Evolutionary conservation across 1,284 basidiomycete species (phyloP).

Genomic region (Pseudozyma tsukubaensis): DNA sequence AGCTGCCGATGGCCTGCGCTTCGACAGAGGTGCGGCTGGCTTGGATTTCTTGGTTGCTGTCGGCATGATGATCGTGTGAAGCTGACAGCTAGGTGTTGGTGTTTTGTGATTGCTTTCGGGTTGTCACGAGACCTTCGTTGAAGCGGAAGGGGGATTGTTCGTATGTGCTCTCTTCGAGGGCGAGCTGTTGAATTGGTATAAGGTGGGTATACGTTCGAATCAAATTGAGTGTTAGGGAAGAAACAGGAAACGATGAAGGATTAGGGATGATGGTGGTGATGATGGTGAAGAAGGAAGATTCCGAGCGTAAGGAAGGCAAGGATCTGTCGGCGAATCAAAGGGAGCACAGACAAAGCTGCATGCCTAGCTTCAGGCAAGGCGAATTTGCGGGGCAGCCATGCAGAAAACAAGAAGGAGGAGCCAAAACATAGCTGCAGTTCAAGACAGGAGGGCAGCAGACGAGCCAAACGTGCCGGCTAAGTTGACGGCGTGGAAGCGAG

Average conservation of each 20-base stretch:
- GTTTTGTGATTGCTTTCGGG: neutral
- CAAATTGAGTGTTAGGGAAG: neutral
- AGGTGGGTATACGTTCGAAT: neutral
- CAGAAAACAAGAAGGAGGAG: neutral
- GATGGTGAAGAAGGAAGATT: constrained; percentile 5
- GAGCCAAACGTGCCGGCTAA: neutral
- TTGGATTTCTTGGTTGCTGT: constrained; percentile 21
- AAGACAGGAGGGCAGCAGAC: neutral
- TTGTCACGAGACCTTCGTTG: neutral
- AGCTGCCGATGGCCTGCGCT: constrained; percentile 28
- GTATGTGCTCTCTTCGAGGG: neutral
- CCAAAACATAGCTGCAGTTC: constrained; percentile 2
- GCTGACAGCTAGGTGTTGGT: neutral
- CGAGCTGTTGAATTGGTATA: neutral
- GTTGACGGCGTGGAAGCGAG: constrained; percentile 4
- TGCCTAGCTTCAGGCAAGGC: no score
- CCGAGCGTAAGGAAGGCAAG: neutral
- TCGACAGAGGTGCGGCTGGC: constrained; percentile 3
- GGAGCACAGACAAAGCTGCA: neutral
- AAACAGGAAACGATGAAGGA: neutral
- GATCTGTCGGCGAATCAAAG: neutral
- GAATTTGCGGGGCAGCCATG: no score
- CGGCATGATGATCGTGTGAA: constrained; percentile 13
- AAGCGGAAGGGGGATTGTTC: neutral
- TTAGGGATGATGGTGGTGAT: neutral